Evolutionary conservation across 2,329 filamentous ascomycete genomes (phyloP), one percentile per base, ranked within the genome.

Genomic region (Teratosphaeria destructans): DNA sequence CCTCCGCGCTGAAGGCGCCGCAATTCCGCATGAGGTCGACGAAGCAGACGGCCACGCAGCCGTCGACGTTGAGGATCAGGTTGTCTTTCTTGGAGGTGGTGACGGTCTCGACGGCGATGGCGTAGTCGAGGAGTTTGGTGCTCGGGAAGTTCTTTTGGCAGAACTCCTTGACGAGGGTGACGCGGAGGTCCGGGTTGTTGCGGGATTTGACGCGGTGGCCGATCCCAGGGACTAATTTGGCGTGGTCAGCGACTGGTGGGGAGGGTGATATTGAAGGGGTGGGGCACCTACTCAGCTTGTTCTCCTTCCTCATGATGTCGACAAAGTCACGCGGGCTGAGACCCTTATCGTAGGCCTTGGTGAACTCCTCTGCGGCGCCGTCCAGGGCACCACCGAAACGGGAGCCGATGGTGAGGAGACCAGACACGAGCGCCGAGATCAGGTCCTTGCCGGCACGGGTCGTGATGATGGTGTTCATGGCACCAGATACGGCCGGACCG

Each of bases 1-100:
- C 94, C 78, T 99, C 94, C 55, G 85, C 76, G 67, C 88, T 93
- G 85, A 99, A 99, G 59, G 94, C 93, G 76, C 94, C 94, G 76
- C 92, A 96, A 85, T 96, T 96, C 78, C 94, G 90, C 79, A 99
- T 82, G 65, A 99, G 82, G 73, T 99, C 94, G 66, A 99, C 92
- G 74, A 99, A 99, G 87, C 92, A 96, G 75, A 99, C 94, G 67
- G 94, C 94, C 73, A 99, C 89, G 77, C 90, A 96, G 71, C 94
- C 94, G 74, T 97, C 94, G 61, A 99, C 94, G 83, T 99, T 99
- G 72, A 99, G 87, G 71, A 99, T 99, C 69, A 99, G 85, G 84
- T 97, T 99, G 81, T 99, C 94, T 85, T 99, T 99, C 89, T 99
- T 99, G 66, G 91, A 96, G 56, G 94, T 99, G 59, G 94, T 99